Percentiles rank a stretch among this genome's conserved stretches.
Evolutionary conservation across 2,329 filamentous ascomycete genomes (phyloP).

Genomic region (Elsinoe batatas): DNA sequence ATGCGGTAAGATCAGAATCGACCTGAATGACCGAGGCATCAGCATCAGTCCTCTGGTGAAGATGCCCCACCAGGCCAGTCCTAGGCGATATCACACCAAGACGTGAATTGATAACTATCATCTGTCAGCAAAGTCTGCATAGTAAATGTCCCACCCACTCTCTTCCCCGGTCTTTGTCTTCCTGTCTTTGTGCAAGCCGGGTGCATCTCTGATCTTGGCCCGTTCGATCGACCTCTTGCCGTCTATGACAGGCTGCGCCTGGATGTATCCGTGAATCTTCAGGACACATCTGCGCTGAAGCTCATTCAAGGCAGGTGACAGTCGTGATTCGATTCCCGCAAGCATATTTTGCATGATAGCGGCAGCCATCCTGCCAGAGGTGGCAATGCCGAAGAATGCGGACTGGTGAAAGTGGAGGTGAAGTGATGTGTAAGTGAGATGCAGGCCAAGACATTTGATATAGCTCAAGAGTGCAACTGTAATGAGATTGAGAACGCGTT

Average conservation of each 20-base stretch:
- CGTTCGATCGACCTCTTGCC: not conserved
- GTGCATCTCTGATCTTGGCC: not conserved
- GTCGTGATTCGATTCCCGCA: not conserved
- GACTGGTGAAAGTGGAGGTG: not conserved
- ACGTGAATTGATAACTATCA: not conserved
- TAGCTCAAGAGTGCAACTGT: not conserved
- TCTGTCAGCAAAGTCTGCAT: not conserved
- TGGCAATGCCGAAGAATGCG: not conserved
- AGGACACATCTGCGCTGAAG: not conserved
- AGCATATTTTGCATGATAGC: not conserved
- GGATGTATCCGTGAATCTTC: constrained; percentile 1
- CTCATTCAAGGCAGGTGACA: not conserved
- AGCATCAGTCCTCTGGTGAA: not conserved
- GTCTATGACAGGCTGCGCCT: not conserved
- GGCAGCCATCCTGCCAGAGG: not conserved
- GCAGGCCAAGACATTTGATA: not conserved
- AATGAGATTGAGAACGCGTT: not conserved
- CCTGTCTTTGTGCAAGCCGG: not conserved
- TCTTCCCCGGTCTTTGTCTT: not conserved
- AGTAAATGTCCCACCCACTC: not conserved
- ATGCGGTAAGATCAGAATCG: not conserved
- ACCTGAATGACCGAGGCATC: not conserved
- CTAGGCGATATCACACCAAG: not conserved
- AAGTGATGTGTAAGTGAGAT: not conserved
- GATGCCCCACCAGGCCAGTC: not conserved